A percentile compares a stretch with the other conserved stretches of the same genome.
These are phyloP conservation scores for Nannochloropsis granulata DNA, from an alignment of 108 stramenopile species.

Conservation along the genomic window DNA sequence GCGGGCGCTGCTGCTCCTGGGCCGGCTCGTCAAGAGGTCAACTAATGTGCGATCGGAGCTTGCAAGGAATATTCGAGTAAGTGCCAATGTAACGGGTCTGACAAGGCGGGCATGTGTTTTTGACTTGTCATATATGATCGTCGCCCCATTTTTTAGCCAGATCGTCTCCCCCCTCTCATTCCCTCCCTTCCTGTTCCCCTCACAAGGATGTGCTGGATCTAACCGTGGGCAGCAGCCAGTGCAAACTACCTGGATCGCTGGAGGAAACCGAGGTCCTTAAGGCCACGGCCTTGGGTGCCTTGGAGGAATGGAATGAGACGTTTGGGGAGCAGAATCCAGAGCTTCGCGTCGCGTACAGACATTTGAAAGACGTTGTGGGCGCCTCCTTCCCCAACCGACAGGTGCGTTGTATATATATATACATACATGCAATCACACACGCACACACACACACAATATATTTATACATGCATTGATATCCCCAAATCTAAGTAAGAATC, in stretches of 20 bases:
- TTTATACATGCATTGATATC: too few relatives aligned
- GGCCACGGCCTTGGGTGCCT: not conserved
- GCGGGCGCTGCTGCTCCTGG: not conserved
- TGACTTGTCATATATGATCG: too few relatives aligned
- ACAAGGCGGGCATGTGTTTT: not conserved
- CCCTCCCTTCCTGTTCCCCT: too few relatives aligned
- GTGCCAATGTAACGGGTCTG: not conserved
- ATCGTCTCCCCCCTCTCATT: not conserved
- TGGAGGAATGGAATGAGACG: not conserved
- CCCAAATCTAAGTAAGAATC: too few relatives aligned
- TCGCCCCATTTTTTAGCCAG: not conserved
- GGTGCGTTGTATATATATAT: not conserved
- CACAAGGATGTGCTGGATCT: not conserved
- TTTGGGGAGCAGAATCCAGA: not conserved
- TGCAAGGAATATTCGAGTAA: not conserved
- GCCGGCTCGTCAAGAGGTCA: not conserved
- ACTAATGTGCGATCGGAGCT: not conserved
- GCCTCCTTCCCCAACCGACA: not conserved
- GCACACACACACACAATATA: too few relatives aligned
- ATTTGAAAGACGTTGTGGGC: not conserved
- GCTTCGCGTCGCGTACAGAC: not conserved
- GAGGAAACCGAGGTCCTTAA: not conserved
- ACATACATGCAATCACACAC: too few relatives aligned
- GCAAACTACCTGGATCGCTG: not conserved
- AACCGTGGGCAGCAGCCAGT: not conserved